phyloP scores from a whole-genome alignment of 768 basidiomycete species.

The Rhizopogon sp. region DNA sequence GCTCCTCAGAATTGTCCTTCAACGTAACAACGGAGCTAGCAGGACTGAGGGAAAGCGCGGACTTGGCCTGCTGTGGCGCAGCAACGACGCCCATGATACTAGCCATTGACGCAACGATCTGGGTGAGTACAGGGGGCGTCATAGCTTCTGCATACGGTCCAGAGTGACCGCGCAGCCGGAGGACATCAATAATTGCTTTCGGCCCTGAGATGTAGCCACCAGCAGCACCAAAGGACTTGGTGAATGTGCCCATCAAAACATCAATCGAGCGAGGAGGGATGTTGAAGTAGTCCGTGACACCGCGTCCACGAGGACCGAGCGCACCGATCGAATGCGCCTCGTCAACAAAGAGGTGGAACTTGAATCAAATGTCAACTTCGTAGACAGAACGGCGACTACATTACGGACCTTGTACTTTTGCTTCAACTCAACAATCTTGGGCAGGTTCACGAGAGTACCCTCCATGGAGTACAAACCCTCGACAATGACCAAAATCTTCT shows the following conservation, averaged over 20 bases:
- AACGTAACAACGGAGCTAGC: conserved; percentile 24
- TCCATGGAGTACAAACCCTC: conserved; percentile 99
- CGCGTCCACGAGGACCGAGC: conserved; percentile 90
- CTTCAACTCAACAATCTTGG: conserved; percentile 80
- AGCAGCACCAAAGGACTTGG: conserved; percentile 89
- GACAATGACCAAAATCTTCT: conserved; percentile 92
- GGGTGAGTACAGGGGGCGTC: conserved; percentile 85
- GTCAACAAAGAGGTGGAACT: conserved; percentile 96
- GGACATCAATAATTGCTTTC: conserved; percentile 72
- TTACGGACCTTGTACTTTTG: conserved; percentile 84
- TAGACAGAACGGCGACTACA: background rate
- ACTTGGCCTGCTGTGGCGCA: conserved; percentile 28
- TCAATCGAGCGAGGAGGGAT: conserved; percentile 79
- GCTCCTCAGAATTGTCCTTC: conserved; percentile 35
- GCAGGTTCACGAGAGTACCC: conserved; percentile 88
- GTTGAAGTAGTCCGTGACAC: conserved; percentile 91
- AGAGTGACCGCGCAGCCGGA: conserved; percentile 79
- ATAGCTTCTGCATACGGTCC: conserved; percentile 88
- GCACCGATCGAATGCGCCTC: conserved; percentile 98
- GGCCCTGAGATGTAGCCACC: conserved; percentile 92
- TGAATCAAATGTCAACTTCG: conserved; percentile 1
- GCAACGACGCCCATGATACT: conserved; percentile 88
- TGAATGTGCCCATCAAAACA: conserved; percentile 98
- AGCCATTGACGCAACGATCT: conserved; percentile 88
- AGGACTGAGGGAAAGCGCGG: conserved; percentile 28